Evolutionary conservation across 139 green algal genomes (phyloP).

Genomic region (Closterium sp.): DNA sequence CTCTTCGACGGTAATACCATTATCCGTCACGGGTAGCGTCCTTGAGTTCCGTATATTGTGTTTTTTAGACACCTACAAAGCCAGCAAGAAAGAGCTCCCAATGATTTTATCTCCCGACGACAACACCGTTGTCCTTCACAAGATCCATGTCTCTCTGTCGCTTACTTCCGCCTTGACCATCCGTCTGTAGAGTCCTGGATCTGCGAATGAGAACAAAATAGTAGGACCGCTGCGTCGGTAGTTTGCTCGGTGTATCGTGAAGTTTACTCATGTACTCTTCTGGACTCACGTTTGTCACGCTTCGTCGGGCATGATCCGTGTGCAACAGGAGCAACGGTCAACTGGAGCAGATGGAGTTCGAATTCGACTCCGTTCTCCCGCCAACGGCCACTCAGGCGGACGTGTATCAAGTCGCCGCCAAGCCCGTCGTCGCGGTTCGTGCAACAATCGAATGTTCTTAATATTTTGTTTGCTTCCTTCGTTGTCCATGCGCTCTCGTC

Average conservation of each 20-base stretch:
- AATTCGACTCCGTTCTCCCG: slow-evolving; percentile 27
- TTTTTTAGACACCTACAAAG: too few relatives aligned
- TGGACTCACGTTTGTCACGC: background rate
- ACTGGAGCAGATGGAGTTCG: slow-evolving; percentile 13
- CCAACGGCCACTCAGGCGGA: slow-evolving; percentile 11
- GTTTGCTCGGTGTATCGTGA: background rate
- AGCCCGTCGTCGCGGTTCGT: slow-evolving; percentile 13
- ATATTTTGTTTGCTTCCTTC: background rate
- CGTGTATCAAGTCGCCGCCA: slow-evolving; percentile 15
- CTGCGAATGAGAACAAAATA: background rate
- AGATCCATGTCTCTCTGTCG: background rate
- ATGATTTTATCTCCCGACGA: too few relatives aligned
- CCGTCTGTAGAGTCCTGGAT: background rate
- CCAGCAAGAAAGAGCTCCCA: too few relatives aligned
- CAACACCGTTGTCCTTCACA: too few relatives aligned
- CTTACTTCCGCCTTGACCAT: background rate
- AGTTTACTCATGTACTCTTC: background rate
- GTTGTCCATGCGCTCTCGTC: background rate
- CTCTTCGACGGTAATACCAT: too few relatives aligned
- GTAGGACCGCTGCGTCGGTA: background rate
- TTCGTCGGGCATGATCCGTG: too few relatives aligned
- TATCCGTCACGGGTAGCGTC: too few relatives aligned
- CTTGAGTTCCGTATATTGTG: too few relatives aligned
- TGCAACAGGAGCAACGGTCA: background rate
- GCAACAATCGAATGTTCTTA: background rate